phyloP scores from a whole-genome alignment of 768 basidiomycete species.

The Amanita polypyramis region DNA sequence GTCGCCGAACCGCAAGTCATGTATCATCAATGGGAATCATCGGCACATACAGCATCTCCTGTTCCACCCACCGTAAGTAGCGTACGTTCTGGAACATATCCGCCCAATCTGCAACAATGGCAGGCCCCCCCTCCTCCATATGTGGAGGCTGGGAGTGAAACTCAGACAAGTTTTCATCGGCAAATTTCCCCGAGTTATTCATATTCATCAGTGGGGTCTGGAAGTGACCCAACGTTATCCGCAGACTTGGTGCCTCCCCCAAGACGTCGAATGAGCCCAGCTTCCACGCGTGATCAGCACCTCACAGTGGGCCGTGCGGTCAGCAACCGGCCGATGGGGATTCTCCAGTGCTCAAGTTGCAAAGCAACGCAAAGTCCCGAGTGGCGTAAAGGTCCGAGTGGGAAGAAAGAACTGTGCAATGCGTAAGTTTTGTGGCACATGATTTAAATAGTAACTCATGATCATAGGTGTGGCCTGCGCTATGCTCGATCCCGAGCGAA shows the following conservation, averaged over 20 bases:
- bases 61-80: conserved; percentile 21
- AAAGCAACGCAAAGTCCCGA: conserved; percentile 77
- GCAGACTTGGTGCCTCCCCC: conserved; percentile 46
- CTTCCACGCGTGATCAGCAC: conserved; percentile 35
- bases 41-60: conserved; percentile 20
- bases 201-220: conserved; percentile 24
- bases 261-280: conserved; percentile 46
- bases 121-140: conserved; percentile 24
- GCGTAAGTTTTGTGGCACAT: conserved; percentile 44
- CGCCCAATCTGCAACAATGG: conserved; percentile 26
- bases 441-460: not conserved
- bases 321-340: conserved; percentile 63
- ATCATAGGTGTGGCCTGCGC: conserved; percentile 65
- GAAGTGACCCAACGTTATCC: conserved; percentile 18
- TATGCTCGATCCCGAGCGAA: conserved; percentile 85
- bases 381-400: conserved; percentile 87
- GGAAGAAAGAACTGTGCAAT: conserved; percentile 87
- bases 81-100: conserved; percentile 22
- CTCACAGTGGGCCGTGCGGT: conserved; percentile 33
- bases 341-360: conserved; percentile 70
- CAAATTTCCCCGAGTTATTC: conserved; percentile 26
- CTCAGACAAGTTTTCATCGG: conserved; percentile 15
- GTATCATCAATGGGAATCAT: conserved; percentile 21
- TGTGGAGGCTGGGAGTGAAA: conserved; percentile 1
- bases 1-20: conserved; percentile 14